A percentile compares a stretch with the other conserved stretches of the same genome.
These are phyloP conservation scores for Starmera quercuum DNA, from an alignment of 805 yeast species.

Conservation along the genomic window DNA sequence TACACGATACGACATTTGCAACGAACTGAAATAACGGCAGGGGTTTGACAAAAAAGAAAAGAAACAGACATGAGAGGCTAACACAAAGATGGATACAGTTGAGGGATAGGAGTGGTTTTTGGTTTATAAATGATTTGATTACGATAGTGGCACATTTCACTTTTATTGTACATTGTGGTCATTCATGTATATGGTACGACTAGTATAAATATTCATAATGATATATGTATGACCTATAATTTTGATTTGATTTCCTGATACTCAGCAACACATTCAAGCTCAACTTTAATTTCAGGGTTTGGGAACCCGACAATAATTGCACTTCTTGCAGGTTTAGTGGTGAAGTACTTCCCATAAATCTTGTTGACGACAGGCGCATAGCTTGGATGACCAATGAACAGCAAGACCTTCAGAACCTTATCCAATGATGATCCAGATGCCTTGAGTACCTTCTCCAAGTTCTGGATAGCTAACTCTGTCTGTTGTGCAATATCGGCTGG, in stretches of 20 bases:
- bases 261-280: conserved; percentile 41
- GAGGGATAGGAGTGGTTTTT: too few relatives aligned
- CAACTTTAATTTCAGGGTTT: conserved; percentile 40
- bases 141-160: too few relatives aligned
- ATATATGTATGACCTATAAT: conserved; percentile 1
- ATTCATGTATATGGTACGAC: too few relatives aligned
- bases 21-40: too few relatives aligned
- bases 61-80: too few relatives aligned
- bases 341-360: conserved; percentile 38
- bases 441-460: conserved; percentile 32
- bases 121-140: too few relatives aligned
- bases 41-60: too few relatives aligned
- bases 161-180: too few relatives aligned
- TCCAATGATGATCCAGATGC: conserved; percentile 39
- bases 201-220: too few relatives aligned
- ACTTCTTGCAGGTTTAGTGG: conserved; percentile 44
- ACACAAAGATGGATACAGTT: too few relatives aligned
- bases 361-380: conserved; percentile 36
- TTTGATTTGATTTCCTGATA: conserved; percentile 8
- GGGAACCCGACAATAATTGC: conserved; percentile 46
- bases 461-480: conserved; percentile 34
- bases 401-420: conserved; percentile 39
- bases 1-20: too few relatives aligned
- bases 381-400: conserved; percentile 37
- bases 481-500: conserved; percentile 38